These are phyloP conservation scores for Fallopia convolvulus DNA, from an alignment of 148 eudicot species.

Conservation along the genomic window DNA sequence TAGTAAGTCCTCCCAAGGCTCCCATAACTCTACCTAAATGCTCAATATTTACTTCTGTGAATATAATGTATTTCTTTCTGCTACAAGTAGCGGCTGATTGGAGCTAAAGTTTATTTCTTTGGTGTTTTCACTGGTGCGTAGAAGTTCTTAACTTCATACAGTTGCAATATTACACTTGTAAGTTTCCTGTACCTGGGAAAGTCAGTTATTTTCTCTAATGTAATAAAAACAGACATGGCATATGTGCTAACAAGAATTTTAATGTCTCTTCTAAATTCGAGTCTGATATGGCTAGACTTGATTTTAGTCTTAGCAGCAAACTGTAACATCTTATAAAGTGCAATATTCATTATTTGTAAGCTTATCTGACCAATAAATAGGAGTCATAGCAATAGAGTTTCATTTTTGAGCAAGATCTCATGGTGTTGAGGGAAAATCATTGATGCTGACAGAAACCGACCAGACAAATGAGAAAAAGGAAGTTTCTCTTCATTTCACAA, in stretches of 20 bases:
- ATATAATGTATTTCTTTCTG: neutral
- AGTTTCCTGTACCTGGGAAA: neutral
- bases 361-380: neutral
- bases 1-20: neutral
- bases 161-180: neutral
- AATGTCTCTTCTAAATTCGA: no score
- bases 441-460: neutral
- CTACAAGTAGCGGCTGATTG: neutral
- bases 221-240: neutral
- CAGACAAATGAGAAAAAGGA: neutral
- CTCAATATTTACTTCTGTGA: neutral
- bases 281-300: no score
- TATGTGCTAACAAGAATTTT: neutral
- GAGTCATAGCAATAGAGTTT: neutral
- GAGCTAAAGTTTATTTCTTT: neutral
- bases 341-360: neutral
- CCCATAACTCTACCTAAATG: neutral
- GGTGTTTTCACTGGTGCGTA: neutral
- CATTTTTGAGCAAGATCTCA: neutral
- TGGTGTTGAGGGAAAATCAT: neutral
- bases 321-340: no score
- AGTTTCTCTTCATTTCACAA: constrained; percentile 1
- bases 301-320: no score
- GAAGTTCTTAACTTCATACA: neutral
- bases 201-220: neutral